Conservation (phyloP, 2,329 filamentous ascomycete species). For the Tolypocladium paradoxum region DNA sequence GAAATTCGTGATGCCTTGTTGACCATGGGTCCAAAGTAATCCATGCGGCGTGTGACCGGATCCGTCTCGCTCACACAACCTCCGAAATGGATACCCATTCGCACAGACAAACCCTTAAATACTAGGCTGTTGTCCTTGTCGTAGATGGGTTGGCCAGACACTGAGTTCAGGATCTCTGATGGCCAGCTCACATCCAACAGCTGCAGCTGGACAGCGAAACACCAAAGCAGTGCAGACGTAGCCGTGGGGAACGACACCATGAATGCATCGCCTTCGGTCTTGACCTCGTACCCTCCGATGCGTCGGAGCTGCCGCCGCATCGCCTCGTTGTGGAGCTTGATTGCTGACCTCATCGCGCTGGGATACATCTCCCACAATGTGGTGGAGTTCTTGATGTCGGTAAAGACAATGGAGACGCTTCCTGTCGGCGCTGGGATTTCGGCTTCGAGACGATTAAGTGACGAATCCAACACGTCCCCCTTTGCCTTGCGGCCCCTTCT, state of each 20-base stretch:
- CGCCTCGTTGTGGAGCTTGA: slow-evolving; percentile 94
- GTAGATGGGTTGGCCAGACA: slow-evolving; percentile 69
- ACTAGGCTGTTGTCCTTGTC: slow-evolving; percentile 83
- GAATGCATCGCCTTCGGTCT: slow-evolving; percentile 98
- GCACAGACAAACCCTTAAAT: slow-evolving; percentile 86
- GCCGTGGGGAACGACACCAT: slow-evolving; percentile 98
- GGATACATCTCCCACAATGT: slow-evolving; percentile 93
- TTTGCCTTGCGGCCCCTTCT: slow-evolving; percentile 56
- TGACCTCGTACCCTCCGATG: slow-evolving; percentile 96
- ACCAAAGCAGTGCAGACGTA: slow-evolving; percentile 90
- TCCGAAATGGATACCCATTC: slow-evolving; percentile 97
- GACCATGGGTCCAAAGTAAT: slow-evolving; percentile 99
- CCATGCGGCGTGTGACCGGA: slow-evolving; percentile 94
- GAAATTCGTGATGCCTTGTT: slow-evolving; percentile 94
- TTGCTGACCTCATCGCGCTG: slow-evolving; percentile 89
- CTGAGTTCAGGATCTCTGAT: slow-evolving; percentile 77
- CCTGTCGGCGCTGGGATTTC: slow-evolving; percentile 88
- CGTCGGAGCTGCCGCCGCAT: slow-evolving; percentile 88
- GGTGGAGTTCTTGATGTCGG: slow-evolving; percentile 98
- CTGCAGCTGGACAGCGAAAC: slow-evolving; percentile 82
- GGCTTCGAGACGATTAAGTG: slow-evolving; percentile 73
- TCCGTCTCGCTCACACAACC: slow-evolving; percentile 90
- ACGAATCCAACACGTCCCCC: slow-evolving; percentile 67
- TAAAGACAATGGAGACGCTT: slow-evolving; percentile 89
- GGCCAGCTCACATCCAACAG: slow-evolving; percentile 90